Evolutionary conservation across 257 asterid genomes (phyloP).

Genomic region (Cynanchum wilfordii): DNA sequence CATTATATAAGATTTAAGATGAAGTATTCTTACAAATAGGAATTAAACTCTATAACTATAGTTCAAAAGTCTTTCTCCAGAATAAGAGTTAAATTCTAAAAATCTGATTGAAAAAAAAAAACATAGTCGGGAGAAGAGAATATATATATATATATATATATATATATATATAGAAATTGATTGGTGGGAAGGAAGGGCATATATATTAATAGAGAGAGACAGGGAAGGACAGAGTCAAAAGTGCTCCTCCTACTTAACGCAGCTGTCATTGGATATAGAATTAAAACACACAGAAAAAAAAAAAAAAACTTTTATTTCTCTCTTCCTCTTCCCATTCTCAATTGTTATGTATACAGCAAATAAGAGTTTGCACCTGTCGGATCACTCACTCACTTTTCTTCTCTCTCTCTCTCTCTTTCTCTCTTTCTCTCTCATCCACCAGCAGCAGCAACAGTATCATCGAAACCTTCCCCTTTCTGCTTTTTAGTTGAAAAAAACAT

Average conservation of each 20-base stretch:
- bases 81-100: too few species aligned
- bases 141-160: too few species aligned
- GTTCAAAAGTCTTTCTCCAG: too few species aligned
- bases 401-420: too few species aligned
- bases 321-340: constrained; percentile 18
- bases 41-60: too few species aligned
- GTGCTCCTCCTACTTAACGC: constrained; percentile 63
- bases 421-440: constrained; percentile 22
- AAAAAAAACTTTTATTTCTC: too few species aligned
- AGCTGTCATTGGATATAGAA: constrained; percentile 87
- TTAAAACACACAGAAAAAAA: constrained; percentile 35
- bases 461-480: not conserved
- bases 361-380: constrained; percentile 84
- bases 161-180: constrained; percentile 22
- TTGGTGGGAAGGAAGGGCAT: constrained; percentile 14
- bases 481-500: constrained; percentile 10
- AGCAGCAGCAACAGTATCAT: not conserved
- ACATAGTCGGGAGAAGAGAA: constrained; percentile 13
- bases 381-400: constrained; percentile 22
- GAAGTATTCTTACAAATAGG: too few species aligned
- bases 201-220: constrained; percentile 39
- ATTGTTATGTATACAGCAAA: constrained; percentile 55
- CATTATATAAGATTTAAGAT: too few species aligned
- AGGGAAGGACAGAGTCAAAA: constrained; percentile 71
- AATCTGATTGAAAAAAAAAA: too few species aligned